Conservation (phyloP, 2,329 filamentous ascomycete species). For the Penicillium rolfsii region DNA sequence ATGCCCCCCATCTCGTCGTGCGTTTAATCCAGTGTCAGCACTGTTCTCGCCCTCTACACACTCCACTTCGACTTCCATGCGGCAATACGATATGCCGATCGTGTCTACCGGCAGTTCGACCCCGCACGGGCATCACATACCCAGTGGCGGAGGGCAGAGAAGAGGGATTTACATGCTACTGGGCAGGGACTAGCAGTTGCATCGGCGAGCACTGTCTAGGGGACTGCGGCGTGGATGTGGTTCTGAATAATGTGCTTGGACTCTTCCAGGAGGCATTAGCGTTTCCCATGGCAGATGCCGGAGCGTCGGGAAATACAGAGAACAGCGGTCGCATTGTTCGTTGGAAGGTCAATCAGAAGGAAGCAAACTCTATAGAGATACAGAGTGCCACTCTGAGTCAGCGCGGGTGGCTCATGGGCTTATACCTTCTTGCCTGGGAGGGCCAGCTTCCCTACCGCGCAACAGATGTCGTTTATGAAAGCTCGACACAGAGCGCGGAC, state of each 20-base stretch:
- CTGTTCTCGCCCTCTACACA: conserved; percentile 69
- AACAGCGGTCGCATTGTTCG: conserved; percentile 40
- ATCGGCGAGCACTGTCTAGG: conserved; percentile 71
- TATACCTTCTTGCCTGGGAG: conserved; percentile 66
- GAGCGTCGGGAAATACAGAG: conserved; percentile 16
- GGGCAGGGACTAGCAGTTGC: conserved; percentile 54
- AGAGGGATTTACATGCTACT: conserved; percentile 75
- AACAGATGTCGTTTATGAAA: conserved; percentile 58
- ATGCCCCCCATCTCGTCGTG: conserved; percentile 66
- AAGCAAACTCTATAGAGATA: conserved; percentile 9
- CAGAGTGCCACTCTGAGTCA: conserved; percentile 16
- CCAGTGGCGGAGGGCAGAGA: conserved; percentile 68
- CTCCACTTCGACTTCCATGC: conserved; percentile 78
- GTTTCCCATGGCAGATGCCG: conserved; percentile 10
- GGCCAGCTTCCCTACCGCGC: conserved; percentile 61
- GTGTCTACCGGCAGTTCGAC: conserved; percentile 71
- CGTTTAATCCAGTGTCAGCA: conserved; percentile 75
- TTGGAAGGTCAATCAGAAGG: conserved; percentile 28
- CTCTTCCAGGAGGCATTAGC: conserved; percentile 52
- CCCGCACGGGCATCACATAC: conserved; percentile 74
- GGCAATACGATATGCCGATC: conserved; percentile 74
- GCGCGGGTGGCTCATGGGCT: conserved; percentile 57
- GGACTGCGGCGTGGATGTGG: conserved; percentile 78
- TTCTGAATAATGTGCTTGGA: conserved; percentile 71
- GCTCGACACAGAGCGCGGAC: conserved; percentile 29